A percentile compares a stretch with the other conserved stretches of the same genome.
Conservation (phyloP, 495 filamentous ascomycete species). For the Daldinia childiae region DNA sequence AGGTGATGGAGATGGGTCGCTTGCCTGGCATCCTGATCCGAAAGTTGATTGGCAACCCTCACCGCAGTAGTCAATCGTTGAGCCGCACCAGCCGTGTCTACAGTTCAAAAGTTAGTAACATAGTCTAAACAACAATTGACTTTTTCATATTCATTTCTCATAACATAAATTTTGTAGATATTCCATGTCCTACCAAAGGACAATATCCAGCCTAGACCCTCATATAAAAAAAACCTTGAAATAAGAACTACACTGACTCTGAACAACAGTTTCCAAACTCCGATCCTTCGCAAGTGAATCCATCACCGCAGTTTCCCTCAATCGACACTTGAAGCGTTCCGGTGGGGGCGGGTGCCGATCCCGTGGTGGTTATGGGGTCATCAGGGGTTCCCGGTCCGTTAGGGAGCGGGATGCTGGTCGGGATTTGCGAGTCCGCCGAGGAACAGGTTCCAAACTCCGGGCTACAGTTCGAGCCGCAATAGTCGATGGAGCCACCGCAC, state of each 20-base stretch:
- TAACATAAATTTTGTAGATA: not conserved
- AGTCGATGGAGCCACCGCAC: conserved; percentile 60
- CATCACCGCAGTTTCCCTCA: conserved; percentile 56
- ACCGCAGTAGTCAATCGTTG: conserved; percentile 51
- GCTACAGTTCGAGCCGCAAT: conserved; percentile 63
- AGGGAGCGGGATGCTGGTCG: conserved; percentile 26
- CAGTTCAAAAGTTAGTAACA: conserved; percentile 10
- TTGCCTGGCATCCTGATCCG: conserved; percentile 51
- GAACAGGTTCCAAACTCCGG: conserved; percentile 60
- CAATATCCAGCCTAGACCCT: not conserved
- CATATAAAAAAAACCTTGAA: not conserved
- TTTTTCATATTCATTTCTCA: conserved; percentile 24
- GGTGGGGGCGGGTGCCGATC: conserved; percentile 32
- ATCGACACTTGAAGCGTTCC: conserved; percentile 37
- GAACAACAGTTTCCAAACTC: conserved; percentile 56
- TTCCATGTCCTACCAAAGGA: not conserved
- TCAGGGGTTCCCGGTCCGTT: conserved; percentile 29
- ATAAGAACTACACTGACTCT: conserved; percentile 37
- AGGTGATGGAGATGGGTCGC: conserved; percentile 28
- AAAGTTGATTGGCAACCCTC: conserved; percentile 52
- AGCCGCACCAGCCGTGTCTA: conserved; percentile 50
- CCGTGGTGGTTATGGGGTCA: conserved; percentile 28
- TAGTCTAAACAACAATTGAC: not conserved
- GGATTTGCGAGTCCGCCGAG: conserved; percentile 26
- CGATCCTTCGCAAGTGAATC: conserved; percentile 54